Conservation (phyloP, 2,329 filamentous ascomycete species). For the Hirsutella thompsonii region DNA sequence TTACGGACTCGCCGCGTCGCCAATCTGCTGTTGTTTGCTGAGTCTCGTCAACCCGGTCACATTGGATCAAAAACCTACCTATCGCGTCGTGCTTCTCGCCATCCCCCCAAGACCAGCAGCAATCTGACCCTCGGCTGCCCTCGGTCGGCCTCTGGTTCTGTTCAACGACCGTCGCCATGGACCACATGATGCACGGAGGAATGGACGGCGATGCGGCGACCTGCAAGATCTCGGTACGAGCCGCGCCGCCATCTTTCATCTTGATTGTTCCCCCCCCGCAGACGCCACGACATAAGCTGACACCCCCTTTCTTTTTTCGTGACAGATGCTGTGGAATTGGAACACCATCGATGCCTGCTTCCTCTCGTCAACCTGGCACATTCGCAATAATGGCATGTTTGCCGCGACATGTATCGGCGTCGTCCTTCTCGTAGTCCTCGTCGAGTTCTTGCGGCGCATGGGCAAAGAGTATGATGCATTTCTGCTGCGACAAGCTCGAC, state of each 20-base stretch:
- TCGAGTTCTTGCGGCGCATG: conserved; percentile 60
- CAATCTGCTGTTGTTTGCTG: too few relatives aligned
- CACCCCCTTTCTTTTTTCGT: neutral
- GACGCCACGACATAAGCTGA: conserved; percentile 1
- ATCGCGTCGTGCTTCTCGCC: too few relatives aligned
- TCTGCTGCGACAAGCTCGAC: conserved; percentile 38
- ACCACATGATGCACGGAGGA: neutral
- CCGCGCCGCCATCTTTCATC: neutral
- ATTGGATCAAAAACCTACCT: too few relatives aligned
- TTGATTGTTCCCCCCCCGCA: neutral
- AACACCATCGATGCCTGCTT: conserved; percentile 61
- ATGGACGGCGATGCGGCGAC: neutral
- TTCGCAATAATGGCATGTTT: conserved; percentile 59
- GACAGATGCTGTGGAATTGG: conserved; percentile 71
- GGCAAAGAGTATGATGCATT: conserved; percentile 60
- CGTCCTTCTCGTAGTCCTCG: conserved; percentile 53
- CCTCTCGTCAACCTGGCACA: conserved; percentile 56
- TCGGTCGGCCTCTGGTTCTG: neutral
- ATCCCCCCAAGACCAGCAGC: too few relatives aligned
- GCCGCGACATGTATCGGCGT: conserved; percentile 69
- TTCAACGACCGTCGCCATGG: neutral
- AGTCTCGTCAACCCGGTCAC: too few relatives aligned
- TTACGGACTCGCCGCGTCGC: too few relatives aligned
- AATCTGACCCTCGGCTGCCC: neutral
- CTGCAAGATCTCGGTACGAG: neutral